Evolutionary conservation across 2,329 filamentous ascomycete species (phyloP), one percentile per base, ranked within the genome.

Genomic region (Colletotrichum neosansevieriae): DNA sequence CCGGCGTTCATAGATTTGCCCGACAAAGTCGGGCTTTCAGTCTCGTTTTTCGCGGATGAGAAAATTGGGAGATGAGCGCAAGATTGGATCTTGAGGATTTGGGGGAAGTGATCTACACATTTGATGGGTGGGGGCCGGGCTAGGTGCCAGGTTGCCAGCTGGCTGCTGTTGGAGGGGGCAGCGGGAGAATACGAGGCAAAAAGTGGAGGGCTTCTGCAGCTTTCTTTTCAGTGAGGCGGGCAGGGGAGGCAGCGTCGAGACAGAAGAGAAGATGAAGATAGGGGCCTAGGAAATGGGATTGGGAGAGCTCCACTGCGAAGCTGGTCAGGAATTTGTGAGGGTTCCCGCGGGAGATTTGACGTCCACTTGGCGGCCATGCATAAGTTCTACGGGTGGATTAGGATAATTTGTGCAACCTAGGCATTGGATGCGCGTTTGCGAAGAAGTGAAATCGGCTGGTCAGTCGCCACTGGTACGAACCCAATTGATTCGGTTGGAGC

Each of bases 71-170:
- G 15, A 53, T 29, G 49, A 34, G 49, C 15, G 49, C 49, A 36
- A 53, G 29, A 53, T 53, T 53, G 49, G 49, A 53, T 34, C 17
- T 53, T n/a, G 29, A n/a, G 11, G 49, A 10, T 53, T 53, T 53
- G 7, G 49, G 49, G 29, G 15, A 53, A 17, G 49, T 38, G 49
- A 53, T 53, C 49, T 29, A 36, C 49, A 53, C 29, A 15, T 15
- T 38, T 15, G 36, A 15, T 12, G 36, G 36, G 36, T 12, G 4
- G 11, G 12, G 36, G 11, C 5, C 1, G 12, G 36, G 11, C 5
- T 4, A 38, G 36, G 36, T 38, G 36, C 49, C 29, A 32, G 29
- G 24, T 53, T n/a, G 24, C 15, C 24, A 12, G 49, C 17, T n/a
- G n/a, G n/a, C n/a, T n/a, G n/a, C n/a, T 13, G 49, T n/a, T 34